phyloP scores from a whole-genome alignment of 257 asterid genomes.

The Parsonsia alboflavescens region DNA sequence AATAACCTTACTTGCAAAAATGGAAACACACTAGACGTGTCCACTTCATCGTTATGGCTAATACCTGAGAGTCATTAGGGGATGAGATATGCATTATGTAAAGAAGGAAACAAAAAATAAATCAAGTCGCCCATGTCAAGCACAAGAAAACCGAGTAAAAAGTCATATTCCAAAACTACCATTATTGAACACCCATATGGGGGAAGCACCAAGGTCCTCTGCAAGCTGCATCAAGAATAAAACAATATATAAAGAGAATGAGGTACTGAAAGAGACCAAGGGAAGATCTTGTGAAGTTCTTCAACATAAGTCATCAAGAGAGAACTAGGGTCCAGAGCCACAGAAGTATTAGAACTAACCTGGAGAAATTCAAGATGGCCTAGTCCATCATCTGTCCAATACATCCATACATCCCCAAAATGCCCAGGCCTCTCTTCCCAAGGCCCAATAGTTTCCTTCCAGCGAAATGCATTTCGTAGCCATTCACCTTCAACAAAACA shows the following conservation, averaged over 20 bases:
- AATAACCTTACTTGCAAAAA: constrained; percentile 57
- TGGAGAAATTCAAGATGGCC: constrained; percentile 91
- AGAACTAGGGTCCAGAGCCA: neutral
- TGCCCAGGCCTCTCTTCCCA: constrained; percentile 98
- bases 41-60: constrained; percentile 91
- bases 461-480: constrained; percentile 88
- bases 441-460: constrained; percentile 95
- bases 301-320: neutral
- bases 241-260: neutral
- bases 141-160: neutral
- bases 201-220: constrained; percentile 83
- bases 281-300: neutral
- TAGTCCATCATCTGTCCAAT: constrained; percentile 96
- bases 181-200: constrained; percentile 95
- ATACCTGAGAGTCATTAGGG: constrained; percentile 48
- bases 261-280: neutral
- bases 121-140: neutral
- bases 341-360: constrained; percentile 33
- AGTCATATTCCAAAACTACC: constrained; percentile 38
- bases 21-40: constrained; percentile 54
- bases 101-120: constrained; percentile 7
- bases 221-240: constrained; percentile 63
- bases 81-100: neutral
- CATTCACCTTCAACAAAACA: constrained; percentile 95
- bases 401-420: constrained; percentile 94